Conservation (phyloP, 2,329 filamentous ascomycete genomes). For the Aureobasidium subglaciale region DNA sequence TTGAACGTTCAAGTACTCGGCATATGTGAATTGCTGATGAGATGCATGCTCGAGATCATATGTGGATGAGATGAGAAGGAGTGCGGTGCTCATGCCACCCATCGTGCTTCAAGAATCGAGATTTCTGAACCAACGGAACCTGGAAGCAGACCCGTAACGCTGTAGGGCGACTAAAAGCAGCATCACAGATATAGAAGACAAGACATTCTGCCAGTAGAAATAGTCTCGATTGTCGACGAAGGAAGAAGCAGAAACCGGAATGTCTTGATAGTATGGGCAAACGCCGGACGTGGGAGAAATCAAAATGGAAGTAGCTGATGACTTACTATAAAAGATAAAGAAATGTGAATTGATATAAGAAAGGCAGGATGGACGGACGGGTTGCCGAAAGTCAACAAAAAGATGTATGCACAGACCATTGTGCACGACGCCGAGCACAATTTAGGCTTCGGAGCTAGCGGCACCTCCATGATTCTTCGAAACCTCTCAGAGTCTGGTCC, state of each 20-base stretch:
- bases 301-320: background rate
- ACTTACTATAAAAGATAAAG: background rate
- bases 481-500: constrained; percentile 2
- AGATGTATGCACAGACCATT: constrained; percentile 1
- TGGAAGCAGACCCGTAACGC: no score
- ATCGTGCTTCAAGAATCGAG: no score
- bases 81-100: no score
- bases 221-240: no score
- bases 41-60: no score
- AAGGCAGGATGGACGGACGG: background rate
- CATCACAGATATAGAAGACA: no score
- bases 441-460: constrained; percentile 2
- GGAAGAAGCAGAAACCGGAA: no score
- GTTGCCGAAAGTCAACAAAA: constrained; percentile 1
- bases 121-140: no score
- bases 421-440: constrained; percentile 1
- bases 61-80: background rate
- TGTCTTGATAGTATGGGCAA: no score
- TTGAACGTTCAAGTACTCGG: background rate
- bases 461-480: constrained; percentile 8
- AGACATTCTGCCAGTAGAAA: no score
- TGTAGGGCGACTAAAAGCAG: no score
- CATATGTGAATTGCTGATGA: background rate
- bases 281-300: background rate
- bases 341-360: background rate